Base-by-base conservation (phyloP, 345 rosid species). In the Nasturtium officinale region DNA sequence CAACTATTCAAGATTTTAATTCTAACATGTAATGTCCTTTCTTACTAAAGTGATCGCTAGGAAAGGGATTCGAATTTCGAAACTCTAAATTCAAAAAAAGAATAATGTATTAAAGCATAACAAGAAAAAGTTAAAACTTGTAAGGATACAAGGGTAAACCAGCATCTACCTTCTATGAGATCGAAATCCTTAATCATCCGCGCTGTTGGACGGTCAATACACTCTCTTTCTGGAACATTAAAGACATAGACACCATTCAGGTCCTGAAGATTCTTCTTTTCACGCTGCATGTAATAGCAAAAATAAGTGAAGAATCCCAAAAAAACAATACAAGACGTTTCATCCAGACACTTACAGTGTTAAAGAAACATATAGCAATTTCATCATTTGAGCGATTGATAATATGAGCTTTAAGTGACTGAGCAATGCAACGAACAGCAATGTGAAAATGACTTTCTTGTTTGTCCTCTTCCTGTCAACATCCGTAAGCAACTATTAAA, bases 261-360 rank as follows among this genome's bases (percentile, higher is more conserved):
- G 71, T 91, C 97, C 73, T 91, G 99, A 65, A 88, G 80, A 77
- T 91, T 95, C 82, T 79, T 90, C 89, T 88, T 91, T 77, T 91
- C 96, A 77, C 87, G 86, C 99, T 91, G 88, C 86, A 85, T 83
- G 70, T 56, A 13, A 69, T 69, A 66, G 8, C 65, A 72, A 73
- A 58, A 54, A 45, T 4, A 33, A 62, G 73, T 25, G 51, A 68
- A 38, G 55, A 47, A 32, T 8, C 37, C 2, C n/a, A 58, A 3
- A 59, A 9, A 15, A 17, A 40, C 21, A 28, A 45, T 5, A 64
- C 23, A 45, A 38, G 17, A 50, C 17, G 20, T 32, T 33, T 58
- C 30, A 46, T 76, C 47, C 15, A 18, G 48, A 32, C 55, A 50
- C 86, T 81, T 83, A 95, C 97, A 61, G 97, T 91, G 85, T 91